Percentiles rank a stretch among this genome's conserved stretches.
phyloP scores from a whole-genome alignment of 2,329 filamentous ascomycete genomes.

The Sporothrix euskadiensis region DNA sequence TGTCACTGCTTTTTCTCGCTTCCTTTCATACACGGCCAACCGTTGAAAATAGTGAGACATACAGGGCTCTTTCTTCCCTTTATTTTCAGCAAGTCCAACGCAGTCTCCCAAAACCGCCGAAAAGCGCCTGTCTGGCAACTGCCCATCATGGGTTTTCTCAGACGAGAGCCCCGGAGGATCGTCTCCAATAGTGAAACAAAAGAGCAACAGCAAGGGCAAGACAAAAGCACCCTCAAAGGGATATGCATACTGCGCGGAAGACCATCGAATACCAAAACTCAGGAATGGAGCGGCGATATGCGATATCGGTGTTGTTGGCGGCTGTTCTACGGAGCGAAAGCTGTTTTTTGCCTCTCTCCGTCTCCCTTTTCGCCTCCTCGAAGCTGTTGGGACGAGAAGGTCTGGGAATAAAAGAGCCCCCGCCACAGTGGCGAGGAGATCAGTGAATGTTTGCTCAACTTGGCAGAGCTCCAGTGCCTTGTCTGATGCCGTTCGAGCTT shows the following conservation, averaged over 20 bases:
- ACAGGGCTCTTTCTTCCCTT: neutral
- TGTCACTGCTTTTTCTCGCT: neutral
- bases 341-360: neutral
- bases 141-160: neutral
- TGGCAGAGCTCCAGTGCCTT: neutral
- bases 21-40: neutral
- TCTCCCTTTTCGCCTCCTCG: neutral
- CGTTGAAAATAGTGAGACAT: neutral
- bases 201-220: neutral
- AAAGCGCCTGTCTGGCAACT: neutral
- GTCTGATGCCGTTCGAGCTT: neutral
- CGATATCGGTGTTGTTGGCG: conserved; percentile 9
- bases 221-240: neutral
- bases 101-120: neutral
- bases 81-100: neutral
- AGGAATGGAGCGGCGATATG: conserved; percentile 3
- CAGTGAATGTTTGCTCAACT: neutral
- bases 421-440: conserved; percentile 8
- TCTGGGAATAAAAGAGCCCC: neutral
- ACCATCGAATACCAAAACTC: neutral
- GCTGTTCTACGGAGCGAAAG: conserved; percentile 10
- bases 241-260: neutral
- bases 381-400: no score
- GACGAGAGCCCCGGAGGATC: neutral
- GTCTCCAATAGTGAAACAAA: neutral